Conservation (phyloP, 805 yeast species). For the Kluyveromyces lactis region DNA sequence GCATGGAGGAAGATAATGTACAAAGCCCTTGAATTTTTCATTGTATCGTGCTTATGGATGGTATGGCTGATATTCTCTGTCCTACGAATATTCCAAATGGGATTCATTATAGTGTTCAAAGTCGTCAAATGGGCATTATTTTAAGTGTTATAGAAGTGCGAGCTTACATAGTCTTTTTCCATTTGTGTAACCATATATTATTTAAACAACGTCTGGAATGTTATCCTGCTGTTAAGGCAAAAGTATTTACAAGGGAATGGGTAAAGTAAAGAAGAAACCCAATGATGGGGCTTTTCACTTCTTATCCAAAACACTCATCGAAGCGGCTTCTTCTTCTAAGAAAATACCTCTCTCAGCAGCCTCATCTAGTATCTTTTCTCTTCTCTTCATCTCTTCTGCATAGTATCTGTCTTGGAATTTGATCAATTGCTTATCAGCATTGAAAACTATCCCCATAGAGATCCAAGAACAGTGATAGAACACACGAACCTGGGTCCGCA, state of each 20-base stretch:
- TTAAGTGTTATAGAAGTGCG: slow-evolving; percentile 7
- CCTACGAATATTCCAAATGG: slow-evolving; percentile 13
- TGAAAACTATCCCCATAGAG: slow-evolving; percentile 34
- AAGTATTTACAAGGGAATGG: slow-evolving; percentile 1
- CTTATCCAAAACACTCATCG: slow-evolving; percentile 12
- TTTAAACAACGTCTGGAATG: too few relatives aligned
- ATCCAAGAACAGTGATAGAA: slow-evolving; percentile 37
- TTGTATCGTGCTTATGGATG: slow-evolving; percentile 21
- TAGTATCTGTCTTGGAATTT: slow-evolving; percentile 30
- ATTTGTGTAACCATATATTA: too few relatives aligned
- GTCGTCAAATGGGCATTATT: slow-evolving; percentile 20
- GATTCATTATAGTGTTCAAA: slow-evolving; percentile 11
- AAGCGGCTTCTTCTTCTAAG: slow-evolving; percentile 29
- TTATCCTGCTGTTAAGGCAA: background rate
- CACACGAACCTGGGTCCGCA: slow-evolving; percentile 34
- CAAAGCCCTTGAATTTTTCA: slow-evolving; percentile 21
- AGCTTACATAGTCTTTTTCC: background rate
- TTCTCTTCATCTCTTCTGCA: slow-evolving; percentile 28
- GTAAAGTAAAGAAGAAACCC: too few relatives aligned
- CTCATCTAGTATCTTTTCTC: slow-evolving; percentile 32
- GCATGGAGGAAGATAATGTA: slow-evolving; percentile 17
- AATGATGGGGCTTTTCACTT: too few relatives aligned
- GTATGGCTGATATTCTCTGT: slow-evolving; percentile 25
- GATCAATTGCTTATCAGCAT: slow-evolving; percentile 34
- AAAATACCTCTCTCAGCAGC: slow-evolving; percentile 40